phyloP scores from a whole-genome alignment of 495 filamentous ascomycete species.

The Sabuloglossum arenarium region DNA sequence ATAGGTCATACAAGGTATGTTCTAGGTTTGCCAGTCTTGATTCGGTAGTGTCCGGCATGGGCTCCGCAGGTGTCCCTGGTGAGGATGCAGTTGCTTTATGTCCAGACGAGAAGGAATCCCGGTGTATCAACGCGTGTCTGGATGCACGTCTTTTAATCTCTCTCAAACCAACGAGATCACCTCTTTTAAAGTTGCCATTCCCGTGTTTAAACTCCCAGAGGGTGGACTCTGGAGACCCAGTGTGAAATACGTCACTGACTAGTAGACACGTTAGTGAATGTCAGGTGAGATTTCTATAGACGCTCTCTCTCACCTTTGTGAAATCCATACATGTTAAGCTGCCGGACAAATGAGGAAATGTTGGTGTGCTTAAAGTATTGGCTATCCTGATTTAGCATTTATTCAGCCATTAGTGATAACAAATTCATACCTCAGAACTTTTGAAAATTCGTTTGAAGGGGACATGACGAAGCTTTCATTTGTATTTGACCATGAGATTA shows the following conservation, averaged over 20 bases:
- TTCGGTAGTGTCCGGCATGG: constrained; percentile 57
- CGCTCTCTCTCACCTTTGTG: constrained; percentile 73
- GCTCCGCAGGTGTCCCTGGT: constrained; percentile 68
- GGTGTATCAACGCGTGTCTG: constrained; percentile 80
- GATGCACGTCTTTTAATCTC: constrained; percentile 98
- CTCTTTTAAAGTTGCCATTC: constrained; percentile 90
- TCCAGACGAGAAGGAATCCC: constrained; percentile 63
- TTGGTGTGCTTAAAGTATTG: constrained; percentile 99
- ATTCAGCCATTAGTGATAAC: not conserved
- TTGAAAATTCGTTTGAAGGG: constrained; percentile 90
- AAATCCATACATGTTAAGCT: constrained; percentile 99
- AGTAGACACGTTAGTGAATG: constrained; percentile 1
- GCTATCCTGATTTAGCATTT: constrained; percentile 17
- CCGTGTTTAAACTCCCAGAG: constrained; percentile 99
- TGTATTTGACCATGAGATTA: constrained; percentile 86
- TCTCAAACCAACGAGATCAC: constrained; percentile 73
- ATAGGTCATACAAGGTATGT: constrained; percentile 64
- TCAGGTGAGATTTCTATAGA: not conserved
- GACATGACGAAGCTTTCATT: constrained; percentile 98
- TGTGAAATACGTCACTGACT: constrained; percentile 99
- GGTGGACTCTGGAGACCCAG: constrained; percentile 81
- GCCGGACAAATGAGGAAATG: constrained; percentile 92
- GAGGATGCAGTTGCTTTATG: constrained; percentile 55
- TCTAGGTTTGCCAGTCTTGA: constrained; percentile 57
- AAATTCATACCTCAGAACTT: constrained; percentile 73